These are phyloP conservation scores for Hericium rajendrae DNA, from an alignment of 768 basidiomycete genomes.

Conservation along the genomic window DNA sequence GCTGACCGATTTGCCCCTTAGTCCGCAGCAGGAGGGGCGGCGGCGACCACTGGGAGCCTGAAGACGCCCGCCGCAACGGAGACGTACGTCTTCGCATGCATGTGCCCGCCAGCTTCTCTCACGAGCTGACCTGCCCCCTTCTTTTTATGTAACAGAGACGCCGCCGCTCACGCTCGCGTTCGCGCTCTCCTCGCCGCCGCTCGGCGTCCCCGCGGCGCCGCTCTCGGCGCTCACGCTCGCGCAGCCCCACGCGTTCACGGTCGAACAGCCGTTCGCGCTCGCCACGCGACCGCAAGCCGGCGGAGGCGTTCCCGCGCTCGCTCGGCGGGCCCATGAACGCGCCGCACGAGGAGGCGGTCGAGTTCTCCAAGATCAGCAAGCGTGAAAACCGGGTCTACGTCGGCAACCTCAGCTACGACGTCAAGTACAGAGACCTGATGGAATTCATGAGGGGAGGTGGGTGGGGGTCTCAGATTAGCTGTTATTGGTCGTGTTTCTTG, in stretches of 20 bases:
- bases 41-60: slow-evolving; percentile 81
- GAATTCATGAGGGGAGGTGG: slow-evolving; percentile 99
- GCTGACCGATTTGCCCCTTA: slow-evolving; percentile 21
- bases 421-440: slow-evolving; percentile 97
- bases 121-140: background rate
- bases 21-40: slow-evolving; percentile 34
- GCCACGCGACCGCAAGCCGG: slow-evolving; percentile 42
- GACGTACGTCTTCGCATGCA: slow-evolving; percentile 41
- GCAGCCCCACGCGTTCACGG: slow-evolving; percentile 56
- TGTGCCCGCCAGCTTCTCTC: too few species aligned
- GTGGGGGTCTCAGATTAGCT: slow-evolving; percentile 62
- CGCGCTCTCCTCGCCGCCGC: slow-evolving; percentile 62
- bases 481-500: slow-evolving; percentile 24
- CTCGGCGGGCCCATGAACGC: slow-evolving; percentile 88
- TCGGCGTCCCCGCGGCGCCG: slow-evolving; percentile 57
- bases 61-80: slow-evolving; percentile 52
- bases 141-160: slow-evolving; percentile 5
- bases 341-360: slow-evolving; percentile 86
- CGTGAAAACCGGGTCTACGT: slow-evolving; percentile 98
- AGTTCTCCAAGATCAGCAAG: slow-evolving; percentile 93
- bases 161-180: slow-evolving; percentile 44
- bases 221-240: slow-evolving; percentile 46
- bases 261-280: slow-evolving; percentile 42
- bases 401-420: slow-evolving; percentile 97
- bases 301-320: slow-evolving; percentile 66